Evolutionary conservation across 2,329 filamentous ascomycete species (phyloP).

Genomic region (Ophiobolus disseminans): DNA sequence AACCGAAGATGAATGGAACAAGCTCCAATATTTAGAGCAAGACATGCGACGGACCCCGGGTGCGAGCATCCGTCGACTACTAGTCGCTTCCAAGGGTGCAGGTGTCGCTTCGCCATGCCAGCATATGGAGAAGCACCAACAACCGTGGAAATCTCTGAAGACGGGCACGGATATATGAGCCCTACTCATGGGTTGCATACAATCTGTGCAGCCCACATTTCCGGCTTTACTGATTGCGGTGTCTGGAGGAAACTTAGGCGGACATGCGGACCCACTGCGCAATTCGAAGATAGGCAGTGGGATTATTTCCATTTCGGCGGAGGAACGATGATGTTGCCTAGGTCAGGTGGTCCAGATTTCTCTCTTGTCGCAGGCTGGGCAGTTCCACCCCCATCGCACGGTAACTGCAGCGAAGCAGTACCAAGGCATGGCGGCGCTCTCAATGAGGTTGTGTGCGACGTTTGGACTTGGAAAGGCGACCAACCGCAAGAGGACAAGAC

Average conservation of each 20-base stretch:
- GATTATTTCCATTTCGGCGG: slow-evolving; percentile 2
- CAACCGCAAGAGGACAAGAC: slow-evolving; percentile 27
- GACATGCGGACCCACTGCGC: slow-evolving; percentile 19
- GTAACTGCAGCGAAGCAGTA: slow-evolving; percentile 12
- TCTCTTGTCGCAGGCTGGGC: slow-evolving; percentile 6
- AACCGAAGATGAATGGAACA: slow-evolving; percentile 1
- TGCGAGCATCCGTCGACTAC: not conserved
- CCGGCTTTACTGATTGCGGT: slow-evolving; percentile 16
- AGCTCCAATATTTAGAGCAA: slow-evolving; percentile 1
- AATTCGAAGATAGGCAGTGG: not conserved
- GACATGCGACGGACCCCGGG: slow-evolving; percentile 3
- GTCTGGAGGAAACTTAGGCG: slow-evolving; percentile 9
- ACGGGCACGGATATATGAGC: not conserved
- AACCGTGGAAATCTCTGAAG: slow-evolving; percentile 6
- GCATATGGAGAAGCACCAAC: not conserved
- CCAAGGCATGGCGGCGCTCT: slow-evolving; percentile 28
- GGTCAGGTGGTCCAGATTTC: not conserved
- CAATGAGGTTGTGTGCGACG: slow-evolving; percentile 14
- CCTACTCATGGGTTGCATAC: slow-evolving; percentile 2
- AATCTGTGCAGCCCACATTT: slow-evolving; percentile 21
- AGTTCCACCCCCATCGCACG: slow-evolving; percentile 1
- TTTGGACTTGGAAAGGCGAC: slow-evolving; percentile 13
- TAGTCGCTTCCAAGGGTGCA: not conserved
- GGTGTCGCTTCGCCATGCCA: slow-evolving; percentile 1
- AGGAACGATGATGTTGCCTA: too few species aligned